Conservation (phyloP, 2,329 filamentous ascomycete species). For the Knufia petricola region DNA sequence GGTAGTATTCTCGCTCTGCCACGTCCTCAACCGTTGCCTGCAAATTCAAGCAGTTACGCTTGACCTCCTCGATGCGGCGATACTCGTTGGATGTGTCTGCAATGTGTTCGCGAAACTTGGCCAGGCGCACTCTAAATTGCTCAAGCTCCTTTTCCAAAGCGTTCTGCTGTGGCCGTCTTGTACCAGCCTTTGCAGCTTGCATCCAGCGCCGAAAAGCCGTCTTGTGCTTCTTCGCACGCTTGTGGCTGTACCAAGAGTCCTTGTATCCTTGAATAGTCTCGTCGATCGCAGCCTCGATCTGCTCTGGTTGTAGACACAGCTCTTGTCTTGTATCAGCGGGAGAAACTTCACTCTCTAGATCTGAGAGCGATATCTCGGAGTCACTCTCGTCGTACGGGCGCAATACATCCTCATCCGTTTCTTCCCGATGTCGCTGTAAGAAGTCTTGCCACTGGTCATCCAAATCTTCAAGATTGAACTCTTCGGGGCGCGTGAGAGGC, state of each 20-base stretch:
- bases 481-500: slow-evolving; percentile 5
- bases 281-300: slow-evolving; percentile 46
- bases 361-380: slow-evolving; percentile 47
- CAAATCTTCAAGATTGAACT: slow-evolving; percentile 3
- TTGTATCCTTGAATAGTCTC: slow-evolving; percentile 44
- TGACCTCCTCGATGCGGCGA: not conserved
- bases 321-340: slow-evolving; percentile 20
- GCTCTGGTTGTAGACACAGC: slow-evolving; percentile 32
- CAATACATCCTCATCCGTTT: slow-evolving; percentile 33
- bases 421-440: slow-evolving; percentile 35
- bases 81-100: not conserved
- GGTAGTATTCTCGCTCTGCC: slow-evolving; percentile 8
- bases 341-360: slow-evolving; percentile 28
- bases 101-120: not conserved
- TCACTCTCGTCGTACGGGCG: slow-evolving; percentile 41
- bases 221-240: slow-evolving; percentile 45
- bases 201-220: slow-evolving; percentile 56
- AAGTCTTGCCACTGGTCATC: slow-evolving; percentile 24
- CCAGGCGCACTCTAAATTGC: not conserved
- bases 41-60: not conserved
- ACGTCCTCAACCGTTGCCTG: slow-evolving; percentile 5
- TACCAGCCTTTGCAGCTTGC: slow-evolving; percentile 29
- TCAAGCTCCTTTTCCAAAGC: slow-evolving; percentile 1
- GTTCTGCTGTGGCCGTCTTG: slow-evolving; percentile 5
- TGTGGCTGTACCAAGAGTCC: slow-evolving; percentile 48